phyloP scores from a whole-genome alignment of 202 grass and related monocot genomes.

The Setaria viridis region DNA sequence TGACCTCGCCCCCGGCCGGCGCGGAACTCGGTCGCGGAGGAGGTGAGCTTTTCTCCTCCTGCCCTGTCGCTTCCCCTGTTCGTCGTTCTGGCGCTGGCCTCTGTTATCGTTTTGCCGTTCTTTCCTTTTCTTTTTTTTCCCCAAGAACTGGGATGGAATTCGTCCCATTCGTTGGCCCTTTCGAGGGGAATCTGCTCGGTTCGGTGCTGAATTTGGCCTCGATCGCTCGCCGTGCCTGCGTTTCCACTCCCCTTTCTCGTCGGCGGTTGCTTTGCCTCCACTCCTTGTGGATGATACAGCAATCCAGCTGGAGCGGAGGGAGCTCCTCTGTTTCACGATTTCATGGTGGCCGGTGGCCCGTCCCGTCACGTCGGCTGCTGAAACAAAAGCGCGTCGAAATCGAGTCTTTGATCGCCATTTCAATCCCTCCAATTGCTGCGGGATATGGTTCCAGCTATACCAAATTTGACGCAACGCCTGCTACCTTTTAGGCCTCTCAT shows the following conservation, averaged over 20 bases:
- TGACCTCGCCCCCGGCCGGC: neutral
- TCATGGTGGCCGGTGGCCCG: neutral
- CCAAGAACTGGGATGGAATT: conserved; percentile 1
- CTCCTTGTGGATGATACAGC: neutral
- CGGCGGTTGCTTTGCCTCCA: neutral
- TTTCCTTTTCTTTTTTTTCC: neutral
- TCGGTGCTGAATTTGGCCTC: conserved; percentile 4
- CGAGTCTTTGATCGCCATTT: neutral
- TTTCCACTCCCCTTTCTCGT: neutral
- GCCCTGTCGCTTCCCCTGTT: neutral
- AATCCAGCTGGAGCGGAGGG: neutral
- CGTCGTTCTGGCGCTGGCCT: neutral
- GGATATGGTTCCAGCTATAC: neutral
- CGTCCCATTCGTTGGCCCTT: neutral
- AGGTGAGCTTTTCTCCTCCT: conserved; percentile 24
- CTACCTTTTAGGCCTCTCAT: neutral
- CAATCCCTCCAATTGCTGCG: neutral
- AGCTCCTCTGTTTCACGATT: conserved; percentile 8
- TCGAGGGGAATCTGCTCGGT: neutral
- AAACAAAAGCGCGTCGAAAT: neutral
- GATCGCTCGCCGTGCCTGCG: neutral
- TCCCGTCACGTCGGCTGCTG: neutral
- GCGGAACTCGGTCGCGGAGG: neutral
- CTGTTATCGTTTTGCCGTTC: neutral
- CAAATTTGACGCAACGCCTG: neutral